These are phyloP conservation scores for Beta corolliflora DNA, from an alignment of 179 eudicot species.

Conservation along the genomic window DNA sequence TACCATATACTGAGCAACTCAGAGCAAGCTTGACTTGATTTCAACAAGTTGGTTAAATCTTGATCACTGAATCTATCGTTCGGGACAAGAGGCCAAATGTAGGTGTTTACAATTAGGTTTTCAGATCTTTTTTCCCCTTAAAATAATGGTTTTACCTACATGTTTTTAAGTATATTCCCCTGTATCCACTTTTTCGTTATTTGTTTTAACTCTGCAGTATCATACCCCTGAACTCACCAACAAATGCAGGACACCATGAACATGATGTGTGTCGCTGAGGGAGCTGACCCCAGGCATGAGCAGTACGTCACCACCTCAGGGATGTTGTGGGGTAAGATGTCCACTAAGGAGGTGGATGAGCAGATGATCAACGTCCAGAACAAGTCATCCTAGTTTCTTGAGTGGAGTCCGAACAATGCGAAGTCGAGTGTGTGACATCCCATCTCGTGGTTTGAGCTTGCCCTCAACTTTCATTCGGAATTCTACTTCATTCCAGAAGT, in stretches of 20 bases:
- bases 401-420: conserved; percentile 89
- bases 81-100: too few species aligned
- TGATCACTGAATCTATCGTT: too few species aligned
- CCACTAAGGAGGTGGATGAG: conserved; percentile 54
- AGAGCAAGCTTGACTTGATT: too few species aligned
- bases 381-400: conserved; percentile 84
- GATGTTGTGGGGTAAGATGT: conserved; percentile 59
- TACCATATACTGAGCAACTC: too few species aligned
- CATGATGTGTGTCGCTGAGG: conserved; percentile 64
- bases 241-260: conserved; percentile 88
- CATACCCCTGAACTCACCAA: conserved; percentile 81
- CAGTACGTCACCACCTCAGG: conserved; percentile 69
- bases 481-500: conserved; percentile 79
- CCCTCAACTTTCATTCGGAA: conserved; percentile 83
- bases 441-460: conserved; percentile 75
- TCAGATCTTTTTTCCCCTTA: too few species aligned
- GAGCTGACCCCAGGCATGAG: conserved; percentile 48
- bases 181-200: conserved; percentile 88
- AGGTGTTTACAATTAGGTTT: too few species aligned
- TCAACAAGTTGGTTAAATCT: too few species aligned
- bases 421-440: conserved; percentile 88
- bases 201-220: conserved; percentile 80
- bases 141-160: too few species aligned
- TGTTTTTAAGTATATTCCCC: conserved; percentile 38
- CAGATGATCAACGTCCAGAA: conserved; percentile 83